phyloP scores from a whole-genome alignment of 257 asterid genomes.

The Fraxinus cuspidata region DNA sequence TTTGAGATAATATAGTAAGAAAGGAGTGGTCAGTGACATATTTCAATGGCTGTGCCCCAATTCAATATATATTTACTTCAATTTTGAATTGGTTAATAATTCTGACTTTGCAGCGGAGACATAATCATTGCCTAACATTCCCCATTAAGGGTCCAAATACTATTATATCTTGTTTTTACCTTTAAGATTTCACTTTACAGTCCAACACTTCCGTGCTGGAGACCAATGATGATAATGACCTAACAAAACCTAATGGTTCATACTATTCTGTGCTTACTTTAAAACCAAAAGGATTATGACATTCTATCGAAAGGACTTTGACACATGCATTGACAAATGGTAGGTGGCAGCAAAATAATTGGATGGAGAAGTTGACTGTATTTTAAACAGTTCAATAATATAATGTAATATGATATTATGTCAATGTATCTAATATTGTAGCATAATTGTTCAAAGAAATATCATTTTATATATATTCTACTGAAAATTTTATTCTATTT shows the following conservation, averaged over 20 bases:
- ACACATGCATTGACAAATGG: too few relatives aligned
- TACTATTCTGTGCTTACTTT: constrained; percentile 16
- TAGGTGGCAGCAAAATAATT: too few relatives aligned
- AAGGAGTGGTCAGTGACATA: constrained; percentile 24
- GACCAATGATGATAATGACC: constrained; percentile 14
- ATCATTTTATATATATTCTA: too few relatives aligned
- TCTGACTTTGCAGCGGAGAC: constrained; percentile 54
- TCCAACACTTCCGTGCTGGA: constrained; percentile 17
- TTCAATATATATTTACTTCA: background rate
- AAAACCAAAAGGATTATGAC: background rate
- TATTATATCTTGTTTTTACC: constrained; percentile 38
- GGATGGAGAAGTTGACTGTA: too few relatives aligned
- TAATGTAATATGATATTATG: too few relatives aligned
- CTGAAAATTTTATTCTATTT: too few relatives aligned
- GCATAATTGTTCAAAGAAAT: too few relatives aligned
- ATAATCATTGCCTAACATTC: constrained; percentile 53
- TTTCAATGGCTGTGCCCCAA: constrained; percentile 18
- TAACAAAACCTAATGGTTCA: constrained; percentile 22
- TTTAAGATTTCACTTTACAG: constrained; percentile 18
- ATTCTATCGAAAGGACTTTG: too few relatives aligned
- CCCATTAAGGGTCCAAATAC: constrained; percentile 37
- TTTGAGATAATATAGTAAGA: background rate
- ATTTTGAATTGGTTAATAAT: constrained; percentile 24
- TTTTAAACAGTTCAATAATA: too few relatives aligned
- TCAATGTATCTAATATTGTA: too few relatives aligned